Conservation (phyloP, 2,329 filamentous ascomycete species). For the Claviceps paspali region DNA sequence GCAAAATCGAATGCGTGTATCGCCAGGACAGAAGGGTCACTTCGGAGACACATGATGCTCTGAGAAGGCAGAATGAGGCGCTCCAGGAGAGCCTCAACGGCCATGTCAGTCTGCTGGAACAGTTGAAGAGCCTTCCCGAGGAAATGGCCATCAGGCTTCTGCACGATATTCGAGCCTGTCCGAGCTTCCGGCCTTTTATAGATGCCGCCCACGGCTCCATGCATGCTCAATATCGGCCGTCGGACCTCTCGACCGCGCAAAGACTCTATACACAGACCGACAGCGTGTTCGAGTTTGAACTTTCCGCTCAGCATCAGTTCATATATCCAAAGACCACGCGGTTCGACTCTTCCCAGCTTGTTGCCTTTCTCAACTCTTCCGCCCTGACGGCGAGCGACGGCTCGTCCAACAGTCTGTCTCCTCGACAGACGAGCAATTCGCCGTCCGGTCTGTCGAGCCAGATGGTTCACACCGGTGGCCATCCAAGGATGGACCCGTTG, state of each 20-base stretch:
- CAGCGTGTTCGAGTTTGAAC: not conserved
- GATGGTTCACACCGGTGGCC: not conserved
- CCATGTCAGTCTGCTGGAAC: not conserved
- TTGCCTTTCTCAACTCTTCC: not conserved
- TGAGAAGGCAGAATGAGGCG: not conserved
- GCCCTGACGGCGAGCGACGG: not conserved
- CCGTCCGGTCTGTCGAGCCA: not conserved
- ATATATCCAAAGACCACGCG: not conserved
- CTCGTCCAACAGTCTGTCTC: not conserved
- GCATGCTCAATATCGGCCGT: not conserved
- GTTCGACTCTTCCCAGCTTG: not conserved
- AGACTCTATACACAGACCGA: not conserved
- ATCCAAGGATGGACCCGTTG: no score
- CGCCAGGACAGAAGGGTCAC: not conserved
- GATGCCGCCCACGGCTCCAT: not conserved
- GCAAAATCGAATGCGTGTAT: not conserved
- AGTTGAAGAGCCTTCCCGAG: not conserved
- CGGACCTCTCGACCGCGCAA: not conserved
- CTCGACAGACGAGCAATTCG: not conserved
- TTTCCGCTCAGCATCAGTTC: not conserved
- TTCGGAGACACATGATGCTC: not conserved
- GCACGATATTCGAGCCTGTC: not conserved
- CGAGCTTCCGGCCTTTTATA: not conserved
- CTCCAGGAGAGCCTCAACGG: not conserved
- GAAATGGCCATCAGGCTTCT: not conserved